Evolutionary conservation across 768 basidiomycete species (phyloP).

Genomic region (Butyriboletus loyo): DNA sequence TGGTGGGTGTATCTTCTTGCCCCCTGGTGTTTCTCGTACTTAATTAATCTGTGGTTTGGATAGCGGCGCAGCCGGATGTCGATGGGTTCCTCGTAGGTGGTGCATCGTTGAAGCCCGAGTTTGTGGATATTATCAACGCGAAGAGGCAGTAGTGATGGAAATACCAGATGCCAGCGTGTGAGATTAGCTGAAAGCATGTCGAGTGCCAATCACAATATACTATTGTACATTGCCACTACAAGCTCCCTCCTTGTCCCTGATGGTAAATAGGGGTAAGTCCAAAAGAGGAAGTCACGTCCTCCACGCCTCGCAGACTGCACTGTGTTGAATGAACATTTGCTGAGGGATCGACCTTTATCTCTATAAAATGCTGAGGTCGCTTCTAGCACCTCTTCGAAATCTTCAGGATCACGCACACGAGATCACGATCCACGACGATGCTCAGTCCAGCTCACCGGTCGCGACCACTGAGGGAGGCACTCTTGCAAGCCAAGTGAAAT

Average conservation of each 20-base stretch:
- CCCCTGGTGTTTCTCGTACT: neutral
- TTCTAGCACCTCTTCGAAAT: slow-evolving; percentile 57
- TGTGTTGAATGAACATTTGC: slow-evolving; percentile 4
- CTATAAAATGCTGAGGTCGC: slow-evolving; percentile 50
- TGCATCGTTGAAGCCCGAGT: slow-evolving; percentile 97
- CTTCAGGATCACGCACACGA: slow-evolving; percentile 47
- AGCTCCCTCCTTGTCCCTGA: no score
- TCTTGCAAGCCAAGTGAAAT: slow-evolving; percentile 55
- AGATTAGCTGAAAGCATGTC: neutral
- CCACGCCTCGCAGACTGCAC: no score
- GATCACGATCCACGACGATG: slow-evolving; percentile 23
- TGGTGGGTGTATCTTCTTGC: slow-evolving; percentile 45
- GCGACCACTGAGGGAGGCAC: neutral
- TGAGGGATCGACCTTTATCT: neutral
- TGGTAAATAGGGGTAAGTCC: no score
- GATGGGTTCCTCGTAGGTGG: slow-evolving; percentile 99
- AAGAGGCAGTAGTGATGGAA: slow-evolving; percentile 33
- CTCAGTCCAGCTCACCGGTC: slow-evolving; percentile 4
- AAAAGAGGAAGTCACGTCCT: no score
- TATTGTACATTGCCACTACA: no score
- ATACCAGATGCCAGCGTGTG: neutral
- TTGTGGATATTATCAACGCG: slow-evolving; percentile 85
- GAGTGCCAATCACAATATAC: neutral
- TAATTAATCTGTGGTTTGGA: neutral
- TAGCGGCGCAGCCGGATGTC: slow-evolving; percentile 77